Evolutionary conservation across 768 basidiomycete genomes (phyloP), one percentile per base, ranked within the genome.

Genomic region (Boletus sp.): DNA sequence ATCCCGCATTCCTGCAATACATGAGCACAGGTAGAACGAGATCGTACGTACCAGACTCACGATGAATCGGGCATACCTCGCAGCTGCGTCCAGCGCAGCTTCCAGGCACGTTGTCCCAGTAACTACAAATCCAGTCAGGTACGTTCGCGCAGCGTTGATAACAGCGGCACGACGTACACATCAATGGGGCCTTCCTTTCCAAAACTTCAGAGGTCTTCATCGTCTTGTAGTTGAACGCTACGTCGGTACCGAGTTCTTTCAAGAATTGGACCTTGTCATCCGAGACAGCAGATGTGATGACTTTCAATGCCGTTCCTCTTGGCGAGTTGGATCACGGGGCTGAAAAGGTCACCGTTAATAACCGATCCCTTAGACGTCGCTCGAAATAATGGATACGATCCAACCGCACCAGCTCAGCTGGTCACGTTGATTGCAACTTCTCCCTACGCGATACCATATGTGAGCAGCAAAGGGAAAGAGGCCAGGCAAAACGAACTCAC

Each of bases 41-140:
- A 15, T 28, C 10, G 7, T 14, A 0, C 4, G 7, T 5, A 30
- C 10, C 7, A 36, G 36, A 61, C 71, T 50, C 7, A 74, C 64
- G 47, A 86, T 77, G 57, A 87, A 82, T 10, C 83, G 67, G 1
- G 82, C 82, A 18, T 75, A 59, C 0, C 61, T 49, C 0, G 73
- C 76, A 1, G 84, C 75, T 40, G 74, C 76, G 2, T 75, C 71
- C 5, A 88, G 65, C 3, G 82, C 85, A 17, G 77, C 75, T 10
- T 87, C 85, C 8, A 88, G 72, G 0, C 9, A 86, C 85, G 41
- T 82, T 79, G 57, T 84, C 82, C 65, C 63, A 67, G 28, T 62
- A 62, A 3, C 65, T 67, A 4, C 7, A 28, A 1, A 4, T 24
- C 9, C 2, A 4, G 2, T 7, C 59, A 15, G 47, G 51, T 14